These are phyloP conservation scores for Hanseniaspora uvarum DNA, from an alignment of 1,139 yeast species.

Conservation along the genomic window DNA sequence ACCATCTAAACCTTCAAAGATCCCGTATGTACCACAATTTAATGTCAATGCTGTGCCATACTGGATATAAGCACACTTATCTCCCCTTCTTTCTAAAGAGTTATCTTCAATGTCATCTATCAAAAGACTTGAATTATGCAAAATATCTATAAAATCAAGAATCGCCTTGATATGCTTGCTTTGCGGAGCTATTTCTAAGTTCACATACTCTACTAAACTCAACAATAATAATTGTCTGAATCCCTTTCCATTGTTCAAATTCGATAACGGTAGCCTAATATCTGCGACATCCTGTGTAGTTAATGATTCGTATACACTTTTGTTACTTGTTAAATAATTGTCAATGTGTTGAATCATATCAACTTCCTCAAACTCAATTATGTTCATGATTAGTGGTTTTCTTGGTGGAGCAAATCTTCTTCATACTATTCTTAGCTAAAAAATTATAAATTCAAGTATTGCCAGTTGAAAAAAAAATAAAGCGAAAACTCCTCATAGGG, in stretches of 20 bases:
- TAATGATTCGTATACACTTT: background rate
- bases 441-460: no score
- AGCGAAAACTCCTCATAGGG: constrained; percentile 32
- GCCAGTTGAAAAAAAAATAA: background rate
- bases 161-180: constrained; percentile 25
- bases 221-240: constrained; percentile 6
- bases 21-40: constrained; percentile 73
- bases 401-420: no score
- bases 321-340: background rate
- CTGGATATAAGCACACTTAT: constrained; percentile 63
- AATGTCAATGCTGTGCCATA: constrained; percentile 72
- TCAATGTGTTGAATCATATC: background rate
- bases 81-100: constrained; percentile 61
- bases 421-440: no score
- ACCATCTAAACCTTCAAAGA: constrained; percentile 56
- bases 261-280: background rate
- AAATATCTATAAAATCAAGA: constrained; percentile 41
- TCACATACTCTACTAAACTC: constrained; percentile 1
- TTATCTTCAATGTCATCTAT: constrained; percentile 84
- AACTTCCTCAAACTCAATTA: background rate
- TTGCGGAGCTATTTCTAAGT: background rate
- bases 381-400: no score
- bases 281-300: background rate
- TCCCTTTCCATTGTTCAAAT: constrained; percentile 7
- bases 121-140: constrained; percentile 57